Base-by-base conservation (phyloP, 371 early-diverging fungal species). In the Mortierella sp. region DNA sequence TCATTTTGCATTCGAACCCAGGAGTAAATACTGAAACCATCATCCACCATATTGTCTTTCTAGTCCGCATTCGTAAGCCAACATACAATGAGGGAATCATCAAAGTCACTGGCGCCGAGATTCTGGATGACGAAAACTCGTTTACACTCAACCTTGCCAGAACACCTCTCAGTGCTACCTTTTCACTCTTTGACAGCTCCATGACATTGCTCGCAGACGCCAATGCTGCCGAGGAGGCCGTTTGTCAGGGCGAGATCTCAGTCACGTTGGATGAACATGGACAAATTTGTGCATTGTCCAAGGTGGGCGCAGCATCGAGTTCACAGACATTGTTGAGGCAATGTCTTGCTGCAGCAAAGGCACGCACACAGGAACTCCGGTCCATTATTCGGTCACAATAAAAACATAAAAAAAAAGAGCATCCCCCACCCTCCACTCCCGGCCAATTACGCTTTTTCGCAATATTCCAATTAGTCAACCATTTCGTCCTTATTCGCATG, bases 121-220 rank as follows among this genome's bases (percentile, higher is more conserved):
- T 57, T 5, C 57, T 59, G 30, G 44, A 26, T 43, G 65, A 70
- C 7, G 70, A 80, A 18, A 80, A 70, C 51, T 80, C 81, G 7
- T 82, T 83, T 19, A 80, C 83, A 4, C 76, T 94, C 62, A 70
- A 70, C 7, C 57, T 94, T 56, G 60, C 72, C 28, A 84, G 89
- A 66, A 64, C 85, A n/a, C 89, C 91, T 12, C 72, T 91, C 23
- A 81, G 92, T 47, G 68, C 90, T 15, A 91, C 94, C 0, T 93
- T 92, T 74, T 89, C 87, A 23, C 66, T 93, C 1, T 92, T 93
- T 64, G 91, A 91, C 48, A 72, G 64, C 70, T 84, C 84, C 28
- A 65, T 81, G 55, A 81, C 82, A 1, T 57, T 92, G 12, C 72
- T 95, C 50, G 89, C 92, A 1, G 94, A 95, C 74, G 94, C 94